phyloP scores from a whole-genome alignment of 768 basidiomycete species.

The Tulasnella sp. region DNA sequence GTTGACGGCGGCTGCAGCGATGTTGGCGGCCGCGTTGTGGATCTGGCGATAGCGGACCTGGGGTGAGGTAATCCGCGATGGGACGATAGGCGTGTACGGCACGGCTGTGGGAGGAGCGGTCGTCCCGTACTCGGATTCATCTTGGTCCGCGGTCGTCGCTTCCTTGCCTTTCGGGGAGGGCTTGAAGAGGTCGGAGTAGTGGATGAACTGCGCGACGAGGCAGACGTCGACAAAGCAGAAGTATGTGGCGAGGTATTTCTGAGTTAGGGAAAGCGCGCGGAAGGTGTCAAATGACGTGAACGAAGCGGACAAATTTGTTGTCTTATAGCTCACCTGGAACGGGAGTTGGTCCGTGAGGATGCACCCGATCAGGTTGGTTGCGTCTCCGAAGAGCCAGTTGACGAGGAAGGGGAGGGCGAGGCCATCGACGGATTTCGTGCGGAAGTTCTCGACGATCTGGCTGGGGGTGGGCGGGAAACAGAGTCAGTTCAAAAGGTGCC shows the following conservation, averaged over 20 bases:
- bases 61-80: not conserved
- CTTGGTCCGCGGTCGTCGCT: not conserved
- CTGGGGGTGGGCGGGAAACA: constrained; percentile 28
- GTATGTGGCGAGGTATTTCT: constrained; percentile 88
- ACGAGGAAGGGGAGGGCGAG: constrained; percentile 86
- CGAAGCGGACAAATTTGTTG: not conserved
- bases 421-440: constrained; percentile 70
- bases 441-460: constrained; percentile 72
- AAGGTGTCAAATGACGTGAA: constrained; percentile 13
- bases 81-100: not conserved
- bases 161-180: not conserved
- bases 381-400: constrained; percentile 89
- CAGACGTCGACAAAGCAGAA: constrained; percentile 75
- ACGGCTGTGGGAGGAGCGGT: not conserved
- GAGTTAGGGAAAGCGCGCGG: not conserved
- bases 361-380: constrained; percentile 81
- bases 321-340: constrained; percentile 59
- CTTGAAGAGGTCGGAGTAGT: constrained; percentile 40
- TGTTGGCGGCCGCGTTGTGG: constrained; percentile 57
- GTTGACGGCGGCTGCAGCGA: constrained; percentile 58
- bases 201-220: constrained; percentile 69
- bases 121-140: not conserved
- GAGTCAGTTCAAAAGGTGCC: not conserved
- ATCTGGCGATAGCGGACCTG: constrained; percentile 28
- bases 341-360: constrained; percentile 86